Conservation (phyloP, 257 asterid genomes). For the Solanum etuberosum region DNA sequence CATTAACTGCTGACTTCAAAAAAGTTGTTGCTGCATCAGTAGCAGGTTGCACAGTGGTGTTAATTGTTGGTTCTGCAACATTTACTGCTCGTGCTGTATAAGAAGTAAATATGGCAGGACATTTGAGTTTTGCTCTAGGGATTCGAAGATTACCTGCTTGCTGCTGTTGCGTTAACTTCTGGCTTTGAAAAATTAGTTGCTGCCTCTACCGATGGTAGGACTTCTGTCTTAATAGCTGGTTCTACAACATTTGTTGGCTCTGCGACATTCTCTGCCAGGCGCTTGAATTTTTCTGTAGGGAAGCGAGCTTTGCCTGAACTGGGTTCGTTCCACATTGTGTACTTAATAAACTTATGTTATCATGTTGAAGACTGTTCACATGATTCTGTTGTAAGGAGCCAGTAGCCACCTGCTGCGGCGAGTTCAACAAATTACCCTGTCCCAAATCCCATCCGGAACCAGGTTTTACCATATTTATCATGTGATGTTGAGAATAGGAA, state of each 20-base stretch:
- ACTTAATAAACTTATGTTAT: conserved; percentile 45
- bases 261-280: neutral
- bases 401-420: conserved; percentile 62
- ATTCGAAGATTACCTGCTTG: conserved; percentile 10
- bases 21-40: conserved; percentile 24
- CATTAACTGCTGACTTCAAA: neutral
- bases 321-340: conserved; percentile 47
- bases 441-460: conserved; percentile 50
- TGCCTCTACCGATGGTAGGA: neutral
- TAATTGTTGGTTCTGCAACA: neutral
- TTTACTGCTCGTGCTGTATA: too few relatives aligned
- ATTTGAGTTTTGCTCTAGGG: too few relatives aligned
- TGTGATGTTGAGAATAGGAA: conserved; percentile 55
- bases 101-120: too few relatives aligned
- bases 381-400: conserved; percentile 61
- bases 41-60: neutral
- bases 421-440: conserved; percentile 53
- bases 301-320: conserved; percentile 40
- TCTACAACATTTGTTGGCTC: too few relatives aligned
- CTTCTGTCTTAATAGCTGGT: neutral
- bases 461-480: conserved; percentile 46
- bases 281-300: conserved; percentile 24
- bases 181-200: conserved; percentile 45
- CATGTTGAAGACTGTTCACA: conserved; percentile 54
- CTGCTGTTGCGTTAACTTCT: conserved; percentile 54